phyloP scores from a whole-genome alignment of 441 rosid genomes.

The Theobroma grandiflorum region DNA sequence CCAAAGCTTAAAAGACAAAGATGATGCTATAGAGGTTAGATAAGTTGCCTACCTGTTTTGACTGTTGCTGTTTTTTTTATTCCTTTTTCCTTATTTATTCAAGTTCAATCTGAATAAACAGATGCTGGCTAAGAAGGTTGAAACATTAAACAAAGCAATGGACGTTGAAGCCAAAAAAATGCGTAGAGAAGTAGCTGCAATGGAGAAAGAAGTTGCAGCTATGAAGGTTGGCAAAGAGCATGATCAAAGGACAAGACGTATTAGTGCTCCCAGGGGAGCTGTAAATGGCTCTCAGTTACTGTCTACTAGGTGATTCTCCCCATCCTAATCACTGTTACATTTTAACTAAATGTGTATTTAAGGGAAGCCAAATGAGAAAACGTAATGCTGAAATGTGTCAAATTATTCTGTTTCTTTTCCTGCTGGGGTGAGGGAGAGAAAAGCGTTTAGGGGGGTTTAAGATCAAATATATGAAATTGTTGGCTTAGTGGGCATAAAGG shows the following conservation, averaged over 20 bases:
- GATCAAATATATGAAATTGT: not conserved
- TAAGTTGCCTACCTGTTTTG: not conserved
- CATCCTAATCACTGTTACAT: not conserved
- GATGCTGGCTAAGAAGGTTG: conserved; percentile 57
- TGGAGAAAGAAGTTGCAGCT: conserved; percentile 94
- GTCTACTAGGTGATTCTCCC: conserved; percentile 67
- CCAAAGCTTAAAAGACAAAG: conserved; percentile 96
- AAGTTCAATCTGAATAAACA: not conserved
- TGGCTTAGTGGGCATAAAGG: not conserved
- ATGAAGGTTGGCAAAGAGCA: conserved; percentile 91
- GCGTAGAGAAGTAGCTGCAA: conserved; percentile 97
- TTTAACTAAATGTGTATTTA: too few species aligned
- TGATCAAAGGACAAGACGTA: conserved; percentile 79
- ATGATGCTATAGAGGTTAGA: conserved; percentile 93
- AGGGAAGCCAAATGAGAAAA: too few species aligned
- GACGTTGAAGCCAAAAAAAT: conserved; percentile 98
- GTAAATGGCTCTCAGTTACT: conserved; percentile 74
- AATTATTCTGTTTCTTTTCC: not conserved
- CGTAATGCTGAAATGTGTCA: not conserved
- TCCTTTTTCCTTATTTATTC: not conserved
- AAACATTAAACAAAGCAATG: conserved; percentile 94
- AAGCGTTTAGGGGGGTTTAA: too few species aligned
- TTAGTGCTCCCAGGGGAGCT: conserved; percentile 53
- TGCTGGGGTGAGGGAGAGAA: too few species aligned
- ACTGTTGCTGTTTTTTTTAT: not conserved